Conservation (phyloP, 2,329 filamentous ascomycete genomes). For the Diaporthe longicolla region DNA sequence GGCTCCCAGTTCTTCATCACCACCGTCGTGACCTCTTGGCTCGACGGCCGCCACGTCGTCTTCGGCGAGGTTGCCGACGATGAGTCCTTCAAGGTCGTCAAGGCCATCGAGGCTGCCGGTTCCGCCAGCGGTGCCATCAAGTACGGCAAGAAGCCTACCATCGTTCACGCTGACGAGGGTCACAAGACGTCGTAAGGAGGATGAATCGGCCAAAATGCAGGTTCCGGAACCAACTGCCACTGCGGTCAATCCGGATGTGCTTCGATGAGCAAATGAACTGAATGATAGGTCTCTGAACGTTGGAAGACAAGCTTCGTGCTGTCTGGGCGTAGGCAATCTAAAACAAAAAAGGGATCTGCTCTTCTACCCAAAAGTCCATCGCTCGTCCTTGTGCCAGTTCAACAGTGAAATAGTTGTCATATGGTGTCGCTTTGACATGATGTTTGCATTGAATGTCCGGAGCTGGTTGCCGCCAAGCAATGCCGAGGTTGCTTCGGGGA, state of each 20-base stretch:
- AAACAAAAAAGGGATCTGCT: slow-evolving; percentile 34
- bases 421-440: not conserved
- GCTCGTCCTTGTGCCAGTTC: not conserved
- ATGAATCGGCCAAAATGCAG: slow-evolving; percentile 2
- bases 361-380: not conserved
- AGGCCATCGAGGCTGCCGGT: slow-evolving; percentile 73
- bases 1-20: slow-evolving; percentile 99
- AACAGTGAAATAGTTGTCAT: not conserved
- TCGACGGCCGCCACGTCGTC: slow-evolving; percentile 87
- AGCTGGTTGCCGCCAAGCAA: too few species aligned
- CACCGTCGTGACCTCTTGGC: slow-evolving; percentile 89
- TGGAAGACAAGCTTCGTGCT: slow-evolving; percentile 21
- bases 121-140: slow-evolving; percentile 67
- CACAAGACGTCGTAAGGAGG: slow-evolving; percentile 54
- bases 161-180: slow-evolving; percentile 64
- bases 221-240: not conserved
- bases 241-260: slow-evolving; percentile 6
- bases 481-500: too few species aligned
- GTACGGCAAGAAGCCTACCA: slow-evolving; percentile 71
- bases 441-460: not conserved
- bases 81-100: slow-evolving; percentile 67
- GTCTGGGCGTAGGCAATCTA: slow-evolving; percentile 32
- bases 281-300: slow-evolving; percentile 32
- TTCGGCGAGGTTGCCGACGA: slow-evolving; percentile 79
- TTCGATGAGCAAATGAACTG: slow-evolving; percentile 27